phyloP scores from a whole-genome alignment of 1,284 basidiomycete species.

The Rhodotorula mucilaginosa region DNA sequence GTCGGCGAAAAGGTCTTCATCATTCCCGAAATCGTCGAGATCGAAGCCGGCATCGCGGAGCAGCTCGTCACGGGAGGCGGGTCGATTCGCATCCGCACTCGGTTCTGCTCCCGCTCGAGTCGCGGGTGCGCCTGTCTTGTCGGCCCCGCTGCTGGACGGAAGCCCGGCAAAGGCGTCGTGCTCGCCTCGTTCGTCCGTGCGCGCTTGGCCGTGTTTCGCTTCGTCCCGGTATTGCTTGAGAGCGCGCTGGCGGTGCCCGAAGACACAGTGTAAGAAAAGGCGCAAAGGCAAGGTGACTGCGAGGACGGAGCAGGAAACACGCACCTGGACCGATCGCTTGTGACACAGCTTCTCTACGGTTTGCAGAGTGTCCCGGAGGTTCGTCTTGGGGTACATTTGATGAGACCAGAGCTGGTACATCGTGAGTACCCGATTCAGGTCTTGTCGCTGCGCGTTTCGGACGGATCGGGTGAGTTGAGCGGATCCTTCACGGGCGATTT shows the following conservation, averaged over 20 bases:
- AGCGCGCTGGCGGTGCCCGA: constrained; percentile 5
- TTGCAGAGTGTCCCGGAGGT: constrained; percentile 76
- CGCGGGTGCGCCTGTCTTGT: not conserved
- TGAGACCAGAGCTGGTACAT: constrained; percentile 91
- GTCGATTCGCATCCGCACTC: not conserved
- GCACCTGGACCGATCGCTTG: constrained; percentile 75
- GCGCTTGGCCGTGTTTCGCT: constrained; percentile 7
- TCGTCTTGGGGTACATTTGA: constrained; percentile 78
- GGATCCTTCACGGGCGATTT: not conserved
- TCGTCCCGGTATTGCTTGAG: constrained; percentile 34
- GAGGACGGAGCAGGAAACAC: constrained; percentile 39
- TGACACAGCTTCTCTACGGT: constrained; percentile 82
- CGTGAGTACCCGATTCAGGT: constrained; percentile 72
- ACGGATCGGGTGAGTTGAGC: no score
- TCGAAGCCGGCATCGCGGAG: constrained; percentile 5
- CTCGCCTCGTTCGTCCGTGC: constrained; percentile 3
- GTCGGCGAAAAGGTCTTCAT: constrained; percentile 20
- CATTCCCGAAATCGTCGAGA: not conserved
- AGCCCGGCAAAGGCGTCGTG: constrained; percentile 11
- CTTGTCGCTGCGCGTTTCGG: constrained; percentile 58
- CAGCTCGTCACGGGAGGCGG: not conserved
- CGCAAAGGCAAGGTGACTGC: not conserved
- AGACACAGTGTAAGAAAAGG: no score
- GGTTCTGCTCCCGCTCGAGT: not conserved
- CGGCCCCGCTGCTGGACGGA: no score